A percentile compares a stretch with the other conserved stretches of the same genome.
Conservation (phyloP, 1,284 basidiomycete genomes). For the Marasmius oreades region DNA sequence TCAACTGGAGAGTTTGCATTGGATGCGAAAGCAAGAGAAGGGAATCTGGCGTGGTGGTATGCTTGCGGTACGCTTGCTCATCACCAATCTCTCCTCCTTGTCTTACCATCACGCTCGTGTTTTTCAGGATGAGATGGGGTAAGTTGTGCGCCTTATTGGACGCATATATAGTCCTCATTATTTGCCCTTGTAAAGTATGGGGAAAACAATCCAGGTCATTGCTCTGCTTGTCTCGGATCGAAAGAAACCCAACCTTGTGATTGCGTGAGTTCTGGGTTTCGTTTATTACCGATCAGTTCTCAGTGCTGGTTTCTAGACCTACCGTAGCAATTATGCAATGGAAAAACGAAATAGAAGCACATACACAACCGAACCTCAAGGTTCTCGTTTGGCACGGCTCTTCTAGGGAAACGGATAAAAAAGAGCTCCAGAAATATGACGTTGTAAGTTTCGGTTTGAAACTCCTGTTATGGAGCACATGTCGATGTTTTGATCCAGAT, state of each 20-base stretch:
- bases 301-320: slow-evolving; percentile 45
- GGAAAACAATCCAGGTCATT: slow-evolving; percentile 98
- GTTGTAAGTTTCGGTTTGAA: slow-evolving; percentile 52
- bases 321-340: slow-evolving; percentile 99
- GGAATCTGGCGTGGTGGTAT: slow-evolving; percentile 90
- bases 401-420: slow-evolving; percentile 57
- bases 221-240: slow-evolving; percentile 81
- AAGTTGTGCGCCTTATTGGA: slow-evolving; percentile 20
- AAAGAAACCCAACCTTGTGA: slow-evolving; percentile 82
- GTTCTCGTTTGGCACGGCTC: slow-evolving; percentile 93
- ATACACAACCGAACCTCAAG: slow-evolving; percentile 70
- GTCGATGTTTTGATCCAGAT: slow-evolving; percentile 35
- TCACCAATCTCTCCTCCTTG: neutral
- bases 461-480: neutral
- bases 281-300: neutral
- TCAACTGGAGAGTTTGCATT: slow-evolving; percentile 91
- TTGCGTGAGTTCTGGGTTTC: slow-evolving; percentile 60
- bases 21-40: slow-evolving; percentile 95
- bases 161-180: slow-evolving; percentile 6
- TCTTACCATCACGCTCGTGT: slow-evolving; percentile 10
- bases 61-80: slow-evolving; percentile 66
- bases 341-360: slow-evolving; percentile 89
- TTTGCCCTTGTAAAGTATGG: slow-evolving; percentile 66
- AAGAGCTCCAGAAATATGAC: slow-evolving; percentile 81
- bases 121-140: slow-evolving; percentile 86